Base-by-base conservation (phyloP, 2,329 filamentous ascomycete species). In the Septoria petroselini region DNA sequence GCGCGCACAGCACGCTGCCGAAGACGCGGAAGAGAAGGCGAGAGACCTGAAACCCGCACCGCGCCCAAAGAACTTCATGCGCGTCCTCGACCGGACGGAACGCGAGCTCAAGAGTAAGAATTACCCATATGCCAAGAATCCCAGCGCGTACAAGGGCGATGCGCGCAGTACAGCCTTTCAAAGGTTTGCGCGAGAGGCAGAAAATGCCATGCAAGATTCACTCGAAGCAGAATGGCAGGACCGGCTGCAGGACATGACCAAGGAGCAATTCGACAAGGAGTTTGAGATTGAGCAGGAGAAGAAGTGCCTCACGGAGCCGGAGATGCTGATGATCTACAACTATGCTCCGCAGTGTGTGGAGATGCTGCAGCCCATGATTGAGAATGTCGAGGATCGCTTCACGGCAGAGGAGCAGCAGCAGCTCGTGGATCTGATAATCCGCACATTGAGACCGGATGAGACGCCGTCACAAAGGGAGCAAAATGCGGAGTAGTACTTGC, bases 301-400 rank as follows among this genome's bases (percentile, higher is more conserved):
- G 45, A 67, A 68, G 54, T 58, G 58, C 19, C 48, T 69, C 51
- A 68, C 64, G 23, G 64, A 67, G 53, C 58, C 64, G 33, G 67
- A 69, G 49, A 41, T 64, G 38, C 50, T 68, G 37, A 63, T 66
- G 57, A 45, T 69, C 7, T 60, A 62, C 38, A 69, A 69, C 42
- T 58, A 62, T 30, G 63, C 65, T 35, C 67, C 67, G 29, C 54
- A 55, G 43, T 58, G 59, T 17, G 50, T 63, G 9, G 62, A 66
- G 55, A 61, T 65, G 53, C 44, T 69, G 48, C 57, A 67, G 55
- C 64, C 65, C 8, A 67, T 68, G 60, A 61, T 69, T 25, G 67
- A 68, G 54, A 63, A 65, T 46, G 52, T 56, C 25, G 67, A 68
- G 34, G 63, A 64, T 17, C 50, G 67, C 23, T 68, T 66, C 23